Percentiles rank a stretch among this genome's conserved stretches.
Conservation (phyloP, 2,329 filamentous ascomycete species). For the Arthrobotrys conoides region DNA sequence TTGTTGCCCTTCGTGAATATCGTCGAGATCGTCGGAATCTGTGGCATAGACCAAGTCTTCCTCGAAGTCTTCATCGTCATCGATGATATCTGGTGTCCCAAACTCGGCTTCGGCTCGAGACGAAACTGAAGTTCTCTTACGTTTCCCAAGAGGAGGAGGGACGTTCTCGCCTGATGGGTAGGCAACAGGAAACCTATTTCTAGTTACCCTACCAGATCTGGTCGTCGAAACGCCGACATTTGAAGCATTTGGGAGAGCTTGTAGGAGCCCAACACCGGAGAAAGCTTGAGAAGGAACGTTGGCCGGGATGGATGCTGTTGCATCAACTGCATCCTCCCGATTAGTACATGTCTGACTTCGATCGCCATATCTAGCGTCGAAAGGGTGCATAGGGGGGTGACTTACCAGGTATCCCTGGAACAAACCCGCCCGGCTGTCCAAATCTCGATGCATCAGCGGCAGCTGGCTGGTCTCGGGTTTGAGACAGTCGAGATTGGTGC, state of each 20-base stretch:
- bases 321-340: constrained; percentile 1
- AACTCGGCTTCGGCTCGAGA: constrained; percentile 29
- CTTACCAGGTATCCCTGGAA: constrained; percentile 34
- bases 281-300: not conserved
- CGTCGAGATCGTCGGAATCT: constrained; percentile 32
- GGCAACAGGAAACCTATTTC: constrained; percentile 8
- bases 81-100: constrained; percentile 21
- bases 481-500: not conserved
- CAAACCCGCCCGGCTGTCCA: constrained; percentile 27
- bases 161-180: constrained; percentile 28
- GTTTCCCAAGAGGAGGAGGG: constrained; percentile 9
- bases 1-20: too few relatives aligned
- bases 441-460: not conserved
- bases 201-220: constrained; percentile 4
- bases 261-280: not conserved
- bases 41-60: not conserved
- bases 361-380: not conserved
- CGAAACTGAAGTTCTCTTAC: constrained; percentile 8
- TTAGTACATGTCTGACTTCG: constrained; percentile 9
- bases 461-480: not conserved
- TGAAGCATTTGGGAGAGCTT: constrained; percentile 17
- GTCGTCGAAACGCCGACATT: not conserved
- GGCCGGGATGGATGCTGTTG: constrained; percentile 4
- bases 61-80: constrained; percentile 25
- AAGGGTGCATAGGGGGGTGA: constrained; percentile 7